These are phyloP conservation scores for Kwoniella mangroviensis DNA, from an alignment of 768 basidiomycete genomes.

Conservation along the genomic window DNA sequence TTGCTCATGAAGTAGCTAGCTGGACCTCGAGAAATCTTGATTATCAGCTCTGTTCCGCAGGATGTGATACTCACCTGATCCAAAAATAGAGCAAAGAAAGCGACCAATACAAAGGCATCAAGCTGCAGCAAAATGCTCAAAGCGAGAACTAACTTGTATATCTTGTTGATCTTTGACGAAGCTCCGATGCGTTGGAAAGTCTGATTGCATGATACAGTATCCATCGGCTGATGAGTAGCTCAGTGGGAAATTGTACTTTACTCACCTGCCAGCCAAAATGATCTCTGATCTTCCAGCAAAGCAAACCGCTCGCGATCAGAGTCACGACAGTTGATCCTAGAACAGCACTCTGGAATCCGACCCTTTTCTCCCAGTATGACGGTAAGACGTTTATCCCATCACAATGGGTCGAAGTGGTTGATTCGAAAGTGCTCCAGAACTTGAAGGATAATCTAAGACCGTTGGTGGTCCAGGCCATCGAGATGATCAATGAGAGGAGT, in stretches of 20 bases:
- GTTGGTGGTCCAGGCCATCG: slow-evolving; percentile 18
- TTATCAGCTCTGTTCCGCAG: background rate
- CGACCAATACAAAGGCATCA: slow-evolving; percentile 23
- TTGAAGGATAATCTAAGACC: slow-evolving; percentile 6
- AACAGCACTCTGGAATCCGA: slow-evolving; percentile 9
- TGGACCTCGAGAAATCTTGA: slow-evolving; percentile 14
- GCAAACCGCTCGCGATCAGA: slow-evolving; percentile 1
- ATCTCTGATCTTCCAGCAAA: slow-evolving; percentile 26
- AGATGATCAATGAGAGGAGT: slow-evolving; percentile 10
- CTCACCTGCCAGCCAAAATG: slow-evolving; percentile 22
- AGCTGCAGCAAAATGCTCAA: slow-evolving; percentile 21
- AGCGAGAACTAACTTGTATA: slow-evolving; percentile 22
- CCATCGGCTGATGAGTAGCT: background rate
- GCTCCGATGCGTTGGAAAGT: slow-evolving; percentile 24
- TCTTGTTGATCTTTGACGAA: slow-evolving; percentile 12
- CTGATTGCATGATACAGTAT: background rate
- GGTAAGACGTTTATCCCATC: slow-evolving; percentile 8
- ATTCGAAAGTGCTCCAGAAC: slow-evolving; percentile 12
- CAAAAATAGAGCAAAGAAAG: slow-evolving; percentile 21
- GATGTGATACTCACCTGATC: slow-evolving; percentile 18
- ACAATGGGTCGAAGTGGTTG: background rate
- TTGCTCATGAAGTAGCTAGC: slow-evolving; percentile 20
- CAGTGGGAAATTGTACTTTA: background rate
- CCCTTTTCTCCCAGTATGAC: background rate
- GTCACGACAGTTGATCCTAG: slow-evolving; percentile 6